Evolutionary conservation across 345 rosid genomes (phyloP).

Genomic region (Arabidopsis arenosa): DNA sequence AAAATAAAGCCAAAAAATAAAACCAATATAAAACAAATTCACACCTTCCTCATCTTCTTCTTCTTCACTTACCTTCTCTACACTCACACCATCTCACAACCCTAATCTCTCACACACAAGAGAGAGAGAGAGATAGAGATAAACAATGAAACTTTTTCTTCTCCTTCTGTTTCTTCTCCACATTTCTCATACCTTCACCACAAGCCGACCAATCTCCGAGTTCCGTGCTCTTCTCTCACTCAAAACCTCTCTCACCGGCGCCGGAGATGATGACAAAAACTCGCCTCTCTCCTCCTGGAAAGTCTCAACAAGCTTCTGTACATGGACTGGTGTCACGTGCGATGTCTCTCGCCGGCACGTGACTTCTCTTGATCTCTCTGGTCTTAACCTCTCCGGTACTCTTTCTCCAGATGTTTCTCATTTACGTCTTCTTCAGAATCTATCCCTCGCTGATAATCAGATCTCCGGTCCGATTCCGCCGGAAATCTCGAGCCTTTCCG

Average conservation of each 20-base stretch:
- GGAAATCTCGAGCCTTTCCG: constrained; percentile 59
- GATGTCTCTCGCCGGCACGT: constrained; percentile 68
- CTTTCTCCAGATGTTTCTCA: constrained; percentile 67
- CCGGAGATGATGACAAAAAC: constrained; percentile 50
- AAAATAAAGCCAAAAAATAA: constrained; percentile 1
- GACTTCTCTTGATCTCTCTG: constrained; percentile 64
- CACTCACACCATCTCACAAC: constrained; percentile 28
- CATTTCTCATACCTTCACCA: constrained; percentile 49
- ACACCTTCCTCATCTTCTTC: constrained; percentile 42
- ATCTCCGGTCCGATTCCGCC: constrained; percentile 75
- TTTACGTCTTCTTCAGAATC: constrained; percentile 64
- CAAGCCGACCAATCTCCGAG: constrained; percentile 60
- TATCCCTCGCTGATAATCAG: constrained; percentile 63
- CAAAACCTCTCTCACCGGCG: constrained; percentile 67
- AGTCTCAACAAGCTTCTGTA: constrained; percentile 54
- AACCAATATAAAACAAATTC: constrained; percentile 50
- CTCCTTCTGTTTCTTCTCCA: constrained; percentile 53
- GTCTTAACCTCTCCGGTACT: constrained; percentile 70
- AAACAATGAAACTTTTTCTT: constrained; percentile 54
- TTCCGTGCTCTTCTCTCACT: constrained; percentile 70
- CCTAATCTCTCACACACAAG: constrained; percentile 38
- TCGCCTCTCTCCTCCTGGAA: constrained; percentile 73
- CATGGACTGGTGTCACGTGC: constrained; percentile 75
- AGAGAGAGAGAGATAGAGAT: constrained; percentile 25
- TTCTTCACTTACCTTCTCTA: constrained; percentile 17